Evolutionary conservation across 192 early-diverging fungal genomes (phyloP).

Genomic region (Borealophlyctis nickersoniae): DNA sequence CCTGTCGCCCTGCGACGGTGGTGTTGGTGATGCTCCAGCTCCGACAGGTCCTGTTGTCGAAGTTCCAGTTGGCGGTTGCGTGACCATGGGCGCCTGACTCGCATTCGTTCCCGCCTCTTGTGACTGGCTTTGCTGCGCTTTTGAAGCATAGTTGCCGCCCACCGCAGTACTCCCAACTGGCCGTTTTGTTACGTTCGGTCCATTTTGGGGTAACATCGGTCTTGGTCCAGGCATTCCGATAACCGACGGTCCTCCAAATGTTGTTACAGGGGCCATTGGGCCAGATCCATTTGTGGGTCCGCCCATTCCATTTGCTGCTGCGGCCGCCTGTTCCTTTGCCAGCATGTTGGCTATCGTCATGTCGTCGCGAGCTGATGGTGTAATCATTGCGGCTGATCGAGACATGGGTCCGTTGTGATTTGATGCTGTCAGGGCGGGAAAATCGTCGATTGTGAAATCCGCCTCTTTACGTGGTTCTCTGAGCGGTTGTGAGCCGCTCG

Average conservation of each 20-base stretch:
- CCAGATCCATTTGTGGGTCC: conserved; percentile 32
- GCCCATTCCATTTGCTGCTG: background rate
- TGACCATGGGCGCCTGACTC: conserved; percentile 6
- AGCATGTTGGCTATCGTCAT: conserved; percentile 14
- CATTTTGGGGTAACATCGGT: conserved; percentile 17
- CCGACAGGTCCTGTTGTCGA: conserved; percentile 13
- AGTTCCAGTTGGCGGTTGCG: conserved; percentile 30
- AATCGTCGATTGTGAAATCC: conserved; percentile 34
- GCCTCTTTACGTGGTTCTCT: conserved; percentile 15
- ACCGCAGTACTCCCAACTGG: conserved; percentile 32
- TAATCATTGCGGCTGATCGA: conserved; percentile 14
- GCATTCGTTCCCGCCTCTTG: conserved; percentile 7
- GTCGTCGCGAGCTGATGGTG: conserved; percentile 17
- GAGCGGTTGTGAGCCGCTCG: conserved; percentile 11
- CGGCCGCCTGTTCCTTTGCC: background rate
- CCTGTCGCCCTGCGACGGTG: conserved; percentile 47
- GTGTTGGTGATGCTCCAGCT: conserved; percentile 28
- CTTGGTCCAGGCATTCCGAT: conserved; percentile 36
- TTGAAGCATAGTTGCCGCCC: conserved; percentile 28
- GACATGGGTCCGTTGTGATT: conserved; percentile 14
- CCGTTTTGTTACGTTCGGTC: conserved; percentile 41
- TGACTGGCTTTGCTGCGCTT: conserved; percentile 33
- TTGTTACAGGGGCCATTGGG: conserved; percentile 38
- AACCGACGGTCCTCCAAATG: conserved; percentile 25
- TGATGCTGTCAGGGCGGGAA: conserved; percentile 29